Evolutionary conservation across 2,329 filamentous ascomycete species (phyloP).

Genomic region (Beauveria varroae): DNA sequence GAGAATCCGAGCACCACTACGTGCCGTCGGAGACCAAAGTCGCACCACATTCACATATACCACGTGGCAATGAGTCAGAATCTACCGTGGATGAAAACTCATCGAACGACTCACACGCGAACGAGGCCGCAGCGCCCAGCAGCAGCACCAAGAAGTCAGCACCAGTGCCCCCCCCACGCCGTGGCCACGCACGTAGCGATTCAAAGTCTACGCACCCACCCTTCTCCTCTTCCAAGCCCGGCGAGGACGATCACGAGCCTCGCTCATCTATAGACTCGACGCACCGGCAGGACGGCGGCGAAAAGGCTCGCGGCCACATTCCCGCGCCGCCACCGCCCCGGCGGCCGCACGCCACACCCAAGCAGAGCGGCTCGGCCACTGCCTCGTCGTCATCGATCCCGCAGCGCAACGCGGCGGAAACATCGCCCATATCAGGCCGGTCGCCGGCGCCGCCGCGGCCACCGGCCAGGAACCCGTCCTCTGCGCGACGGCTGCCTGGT

Average conservation of each 20-base stretch:
- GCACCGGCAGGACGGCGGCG: conserved; percentile 36
- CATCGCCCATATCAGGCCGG: conserved; percentile 12
- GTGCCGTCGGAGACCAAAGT: neutral
- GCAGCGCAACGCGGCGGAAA: neutral
- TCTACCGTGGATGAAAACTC: neutral
- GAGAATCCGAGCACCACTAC: neutral
- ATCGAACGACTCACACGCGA: conserved; percentile 22
- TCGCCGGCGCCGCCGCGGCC: conserved; percentile 33
- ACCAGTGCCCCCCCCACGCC: conserved; percentile 45
- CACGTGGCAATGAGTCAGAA: neutral
- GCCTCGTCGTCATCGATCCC: conserved; percentile 8
- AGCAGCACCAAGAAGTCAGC: conserved; percentile 33
- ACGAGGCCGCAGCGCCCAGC: conserved; percentile 20
- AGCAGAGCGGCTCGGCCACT: conserved; percentile 19
- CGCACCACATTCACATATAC: neutral
- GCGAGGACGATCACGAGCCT: conserved; percentile 31
- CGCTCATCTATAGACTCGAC: conserved; percentile 45
- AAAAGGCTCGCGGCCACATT: conserved; percentile 26
- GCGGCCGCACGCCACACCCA: conserved; percentile 35
- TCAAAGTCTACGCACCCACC: conserved; percentile 25
- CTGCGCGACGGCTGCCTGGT: conserved; percentile 35
- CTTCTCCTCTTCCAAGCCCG: conserved; percentile 13
- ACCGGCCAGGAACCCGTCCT: conserved; percentile 34
- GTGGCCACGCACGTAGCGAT: conserved; percentile 38
- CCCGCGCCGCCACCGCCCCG: conserved; percentile 48